A percentile compares a stretch with the other conserved stretches of the same genome.
These are phyloP conservation scores for Yamadazyma kitorensis DNA, from an alignment of 805 yeast species.

Conservation along the genomic window DNA sequence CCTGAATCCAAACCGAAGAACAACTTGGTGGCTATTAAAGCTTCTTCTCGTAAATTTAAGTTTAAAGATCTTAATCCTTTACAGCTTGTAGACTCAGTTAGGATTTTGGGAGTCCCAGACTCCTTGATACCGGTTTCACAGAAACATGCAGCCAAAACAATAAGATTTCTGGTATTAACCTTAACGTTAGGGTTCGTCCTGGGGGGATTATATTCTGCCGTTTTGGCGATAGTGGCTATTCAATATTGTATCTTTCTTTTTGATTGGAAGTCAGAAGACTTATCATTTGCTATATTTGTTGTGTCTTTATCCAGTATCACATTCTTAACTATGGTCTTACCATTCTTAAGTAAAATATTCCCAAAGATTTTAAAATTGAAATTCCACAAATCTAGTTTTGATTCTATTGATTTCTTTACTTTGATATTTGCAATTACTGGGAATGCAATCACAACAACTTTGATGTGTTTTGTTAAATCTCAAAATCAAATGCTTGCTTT, in stretches of 20 bases:
- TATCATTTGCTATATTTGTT: slow-evolving; percentile 1
- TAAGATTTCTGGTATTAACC: slow-evolving; percentile 6
- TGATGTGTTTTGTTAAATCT: background rate
- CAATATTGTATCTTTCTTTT: slow-evolving; percentile 4
- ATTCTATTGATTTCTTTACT: slow-evolving; percentile 9
- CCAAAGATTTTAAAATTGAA: slow-evolving; percentile 4
- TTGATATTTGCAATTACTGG: slow-evolving; percentile 1
- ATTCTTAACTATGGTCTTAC: slow-evolving; percentile 1
- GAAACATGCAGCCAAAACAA: slow-evolving; percentile 1
- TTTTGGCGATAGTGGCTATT: background rate
- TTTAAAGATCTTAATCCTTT: background rate
- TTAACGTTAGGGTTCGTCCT: background rate
- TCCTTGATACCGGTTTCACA: slow-evolving; percentile 1
- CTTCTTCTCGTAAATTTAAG: background rate
- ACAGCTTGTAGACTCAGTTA: background rate
- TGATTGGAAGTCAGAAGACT: slow-evolving; percentile 5
- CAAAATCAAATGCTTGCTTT: slow-evolving; percentile 46
- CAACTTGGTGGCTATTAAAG: background rate
- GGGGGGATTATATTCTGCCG: background rate
- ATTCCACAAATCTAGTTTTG: slow-evolving; percentile 7
- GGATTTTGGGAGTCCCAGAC: slow-evolving; percentile 2
- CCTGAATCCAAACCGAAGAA: slow-evolving; percentile 3
- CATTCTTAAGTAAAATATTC: slow-evolving; percentile 5
- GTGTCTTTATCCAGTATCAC: background rate
- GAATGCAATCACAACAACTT: background rate